Evolutionary conservation across 1,284 basidiomycete genomes (phyloP).

Genomic region (Papiliotrema flavescens): DNA sequence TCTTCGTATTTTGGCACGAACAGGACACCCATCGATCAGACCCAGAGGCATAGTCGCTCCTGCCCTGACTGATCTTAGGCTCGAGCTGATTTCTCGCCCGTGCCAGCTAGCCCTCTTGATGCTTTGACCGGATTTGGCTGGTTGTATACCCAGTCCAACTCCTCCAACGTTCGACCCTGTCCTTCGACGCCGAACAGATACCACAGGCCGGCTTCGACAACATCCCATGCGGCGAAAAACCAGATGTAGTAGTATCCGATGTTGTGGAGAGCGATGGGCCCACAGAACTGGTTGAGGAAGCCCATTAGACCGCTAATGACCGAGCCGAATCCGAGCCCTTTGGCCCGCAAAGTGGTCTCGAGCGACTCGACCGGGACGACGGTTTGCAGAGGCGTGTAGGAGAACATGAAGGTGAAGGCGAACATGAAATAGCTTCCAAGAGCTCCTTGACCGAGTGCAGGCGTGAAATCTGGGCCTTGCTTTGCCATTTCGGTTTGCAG

Average conservation of each 20-base stretch:
- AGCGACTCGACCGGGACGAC: slow-evolving; percentile 59
- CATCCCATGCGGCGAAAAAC: slow-evolving; percentile 43
- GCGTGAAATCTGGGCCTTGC: slow-evolving; percentile 14
- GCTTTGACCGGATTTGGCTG: slow-evolving; percentile 46
- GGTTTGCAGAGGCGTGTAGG: slow-evolving; percentile 51
- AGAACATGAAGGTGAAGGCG: slow-evolving; percentile 32
- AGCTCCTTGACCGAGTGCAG: slow-evolving; percentile 43
- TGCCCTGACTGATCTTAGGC: no score
- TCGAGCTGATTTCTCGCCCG: no score
- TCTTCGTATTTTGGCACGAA: no score
- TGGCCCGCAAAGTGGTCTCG: slow-evolving; percentile 58
- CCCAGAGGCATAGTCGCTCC: no score
- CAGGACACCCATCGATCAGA: no score
- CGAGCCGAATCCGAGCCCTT: slow-evolving; percentile 54
- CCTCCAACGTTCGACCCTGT: slow-evolving; percentile 41
- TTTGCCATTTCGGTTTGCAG: slow-evolving; percentile 24
- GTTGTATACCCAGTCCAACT: slow-evolving; percentile 48
- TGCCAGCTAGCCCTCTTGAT: no score
- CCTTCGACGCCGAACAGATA: slow-evolving; percentile 48
- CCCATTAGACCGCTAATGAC: slow-evolving; percentile 54
- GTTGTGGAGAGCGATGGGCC: slow-evolving; percentile 51
- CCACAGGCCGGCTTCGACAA: slow-evolving; percentile 43
- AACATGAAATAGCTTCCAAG: slow-evolving; percentile 50
- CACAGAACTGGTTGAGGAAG: slow-evolving; percentile 53
- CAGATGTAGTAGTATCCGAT: slow-evolving; percentile 46